Percentiles rank a stretch among this genome's conserved stretches.
phyloP scores from a whole-genome alignment of 1,139 yeast genomes.

The Yamadazyma dushanensis region DNA sequence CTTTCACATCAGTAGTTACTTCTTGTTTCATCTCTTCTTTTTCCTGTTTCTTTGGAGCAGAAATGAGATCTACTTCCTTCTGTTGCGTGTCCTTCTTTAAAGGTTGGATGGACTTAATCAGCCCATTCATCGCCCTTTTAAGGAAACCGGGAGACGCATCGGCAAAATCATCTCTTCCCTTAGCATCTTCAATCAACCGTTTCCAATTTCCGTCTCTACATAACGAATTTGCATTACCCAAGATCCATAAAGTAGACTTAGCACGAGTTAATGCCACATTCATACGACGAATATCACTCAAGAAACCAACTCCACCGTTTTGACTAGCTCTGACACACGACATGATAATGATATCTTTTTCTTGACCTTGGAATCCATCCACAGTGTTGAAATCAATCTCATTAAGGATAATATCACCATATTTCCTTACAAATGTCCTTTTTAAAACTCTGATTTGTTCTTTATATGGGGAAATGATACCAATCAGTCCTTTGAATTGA shows the following conservation, averaged over 20 bases:
- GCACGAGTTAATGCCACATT: slow-evolving; percentile 96
- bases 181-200: slow-evolving; percentile 63
- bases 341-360: slow-evolving; percentile 87
- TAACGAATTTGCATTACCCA: slow-evolving; percentile 75
- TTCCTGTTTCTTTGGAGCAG: neutral
- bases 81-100: neutral
- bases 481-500: slow-evolving; percentile 71
- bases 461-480: slow-evolving; percentile 92
- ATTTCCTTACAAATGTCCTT: slow-evolving; percentile 53
- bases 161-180: slow-evolving; percentile 37
- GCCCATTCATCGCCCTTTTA: slow-evolving; percentile 5
- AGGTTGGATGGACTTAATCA: neutral
- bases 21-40: neutral
- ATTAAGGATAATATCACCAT: slow-evolving; percentile 62
- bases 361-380: slow-evolving; percentile 98
- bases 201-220: slow-evolving; percentile 67
- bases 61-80: neutral
- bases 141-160: slow-evolving; percentile 43
- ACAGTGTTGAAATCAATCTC: slow-evolving; percentile 90
- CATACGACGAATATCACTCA: slow-evolving; percentile 90
- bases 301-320: slow-evolving; percentile 74
- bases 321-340: slow-evolving; percentile 92
- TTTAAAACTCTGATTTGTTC: slow-evolving; percentile 72
- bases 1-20: neutral
- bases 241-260: slow-evolving; percentile 84